These are phyloP conservation scores for Beauveria varroae DNA, from an alignment of 2,329 filamentous ascomycete species.

Conservation along the genomic window DNA sequence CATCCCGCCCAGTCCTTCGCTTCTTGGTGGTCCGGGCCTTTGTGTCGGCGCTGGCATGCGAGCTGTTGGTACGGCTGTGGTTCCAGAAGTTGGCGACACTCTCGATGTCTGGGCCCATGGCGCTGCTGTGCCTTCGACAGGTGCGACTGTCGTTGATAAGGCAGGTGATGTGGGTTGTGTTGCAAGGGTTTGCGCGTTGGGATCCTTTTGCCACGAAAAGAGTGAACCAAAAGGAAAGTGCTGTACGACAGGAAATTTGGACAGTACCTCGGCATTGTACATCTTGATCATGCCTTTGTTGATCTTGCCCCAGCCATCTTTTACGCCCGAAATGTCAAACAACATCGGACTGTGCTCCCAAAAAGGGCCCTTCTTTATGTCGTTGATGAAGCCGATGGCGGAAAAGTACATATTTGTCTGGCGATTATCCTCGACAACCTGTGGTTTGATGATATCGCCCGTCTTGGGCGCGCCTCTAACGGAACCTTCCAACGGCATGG, in stretches of 20 bases:
- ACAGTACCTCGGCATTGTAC: slow-evolving; percentile 94
- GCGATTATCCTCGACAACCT: slow-evolving; percentile 58
- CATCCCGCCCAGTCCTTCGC: not conserved
- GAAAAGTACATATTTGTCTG: slow-evolving; percentile 82
- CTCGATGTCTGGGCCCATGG: slow-evolving; percentile 34
- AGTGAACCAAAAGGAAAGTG: slow-evolving; percentile 80
- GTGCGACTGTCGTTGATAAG: slow-evolving; percentile 31
- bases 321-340: slow-evolving; percentile 88
- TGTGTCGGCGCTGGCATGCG: slow-evolving; percentile 3
- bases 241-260: slow-evolving; percentile 97
- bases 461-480: slow-evolving; percentile 64
- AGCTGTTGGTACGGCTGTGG: not conserved
- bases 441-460: slow-evolving; percentile 56
- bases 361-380: slow-evolving; percentile 93
- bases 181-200: slow-evolving; percentile 42
- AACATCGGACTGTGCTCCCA: slow-evolving; percentile 95
- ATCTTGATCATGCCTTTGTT: slow-evolving; percentile 99
- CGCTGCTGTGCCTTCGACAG: slow-evolving; percentile 15
- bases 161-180: slow-evolving; percentile 29
- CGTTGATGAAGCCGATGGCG: slow-evolving; percentile 92
- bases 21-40: not conserved
- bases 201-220: slow-evolving; percentile 69
- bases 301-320: slow-evolving; percentile 95
- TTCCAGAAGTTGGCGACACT: slow-evolving; percentile 22
- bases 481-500: slow-evolving; percentile 74